A percentile compares a stretch with the other conserved stretches of the same genome.
phyloP scores from a whole-genome alignment of 1,284 basidiomycete genomes.

The Cerrena zonata region DNA sequence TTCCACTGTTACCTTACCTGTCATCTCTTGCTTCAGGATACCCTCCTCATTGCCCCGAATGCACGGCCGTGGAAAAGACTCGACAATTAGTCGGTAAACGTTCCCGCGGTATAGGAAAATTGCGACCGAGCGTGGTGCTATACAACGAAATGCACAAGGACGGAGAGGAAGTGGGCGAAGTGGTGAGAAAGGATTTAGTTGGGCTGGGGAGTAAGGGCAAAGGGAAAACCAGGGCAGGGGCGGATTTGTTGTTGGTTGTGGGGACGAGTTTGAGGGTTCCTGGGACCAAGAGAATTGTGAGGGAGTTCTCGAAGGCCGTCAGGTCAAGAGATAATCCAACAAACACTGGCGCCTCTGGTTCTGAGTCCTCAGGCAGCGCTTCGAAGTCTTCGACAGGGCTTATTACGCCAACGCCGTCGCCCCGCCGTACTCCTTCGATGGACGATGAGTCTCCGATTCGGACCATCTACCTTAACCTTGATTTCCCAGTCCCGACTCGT shows the following conservation, averaged over 20 bases:
- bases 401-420: constrained; percentile 38
- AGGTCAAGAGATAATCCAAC: too few species aligned
- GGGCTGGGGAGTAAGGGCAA: constrained; percentile 44
- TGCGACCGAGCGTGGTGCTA: constrained; percentile 84
- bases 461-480: constrained; percentile 82
- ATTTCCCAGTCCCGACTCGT: constrained; percentile 79
- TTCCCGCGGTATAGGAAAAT: constrained; percentile 71
- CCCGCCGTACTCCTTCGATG: constrained; percentile 31
- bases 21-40: constrained; percentile 52
- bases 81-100: constrained; percentile 76
- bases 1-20: constrained; percentile 58
- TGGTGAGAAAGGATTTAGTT: constrained; percentile 71
- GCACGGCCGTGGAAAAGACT: constrained; percentile 63
- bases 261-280: constrained; percentile 88
- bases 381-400: constrained; percentile 19
- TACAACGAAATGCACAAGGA: constrained; percentile 88
- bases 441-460: constrained; percentile 56
- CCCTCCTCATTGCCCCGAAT: constrained; percentile 77
- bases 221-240: constrained; percentile 48
- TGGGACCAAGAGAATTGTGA: constrained; percentile 88
- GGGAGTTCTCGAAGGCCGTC: constrained; percentile 84
- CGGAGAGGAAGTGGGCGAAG: constrained; percentile 80
- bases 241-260: constrained; percentile 84
- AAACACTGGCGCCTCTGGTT: constrained; percentile 25
- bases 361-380: constrained; percentile 12